Percentiles rank a stretch among this genome's conserved stretches.
phyloP scores from a whole-genome alignment of 768 basidiomycete genomes.

The Boletus barrowsii region DNA sequence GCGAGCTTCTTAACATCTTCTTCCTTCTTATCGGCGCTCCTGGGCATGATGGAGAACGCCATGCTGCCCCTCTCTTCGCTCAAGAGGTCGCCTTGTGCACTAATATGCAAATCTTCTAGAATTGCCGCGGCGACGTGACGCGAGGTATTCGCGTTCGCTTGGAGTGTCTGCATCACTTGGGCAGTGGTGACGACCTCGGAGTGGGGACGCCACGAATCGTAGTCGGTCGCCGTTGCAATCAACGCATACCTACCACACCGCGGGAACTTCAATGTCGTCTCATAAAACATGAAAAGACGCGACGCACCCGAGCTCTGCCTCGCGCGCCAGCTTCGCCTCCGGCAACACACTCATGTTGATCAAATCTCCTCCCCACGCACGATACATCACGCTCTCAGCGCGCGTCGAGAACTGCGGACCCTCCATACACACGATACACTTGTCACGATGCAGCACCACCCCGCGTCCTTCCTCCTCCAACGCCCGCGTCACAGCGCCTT shows the following conservation, averaged over 20 bases:
- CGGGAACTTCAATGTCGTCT: background rate
- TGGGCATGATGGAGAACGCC: slow-evolving; percentile 83
- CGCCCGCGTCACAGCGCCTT: slow-evolving; percentile 58
- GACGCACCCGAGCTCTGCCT: slow-evolving; percentile 84
- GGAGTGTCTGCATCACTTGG: slow-evolving; percentile 87
- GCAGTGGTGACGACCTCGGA: slow-evolving; percentile 83
- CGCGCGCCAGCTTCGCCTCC: slow-evolving; percentile 94
- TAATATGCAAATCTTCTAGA: slow-evolving; percentile 65
- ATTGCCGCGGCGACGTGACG: slow-evolving; percentile 69
- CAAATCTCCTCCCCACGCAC: slow-evolving; percentile 87
- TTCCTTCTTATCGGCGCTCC: slow-evolving; percentile 46
- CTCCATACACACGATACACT: slow-evolving; percentile 94
- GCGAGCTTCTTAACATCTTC: slow-evolving; percentile 68
- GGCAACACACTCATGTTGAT: slow-evolving; percentile 98
- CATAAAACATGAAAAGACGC: background rate
- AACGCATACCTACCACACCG: slow-evolving; percentile 70
- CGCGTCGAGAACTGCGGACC: slow-evolving; percentile 98
- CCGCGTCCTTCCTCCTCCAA: slow-evolving; percentile 56
- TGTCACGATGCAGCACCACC: slow-evolving; percentile 73
- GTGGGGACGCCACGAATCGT: slow-evolving; percentile 89
- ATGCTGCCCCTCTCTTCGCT: slow-evolving; percentile 77
- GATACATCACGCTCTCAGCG: slow-evolving; percentile 93
- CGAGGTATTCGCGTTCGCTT: slow-evolving; percentile 82
- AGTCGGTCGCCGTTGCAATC: slow-evolving; percentile 89
- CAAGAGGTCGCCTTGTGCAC: slow-evolving; percentile 55